Evolutionary conservation across 768 basidiomycete species (phyloP), one percentile per base, ranked within the genome.

Genomic region (Calocybe indica): DNA sequence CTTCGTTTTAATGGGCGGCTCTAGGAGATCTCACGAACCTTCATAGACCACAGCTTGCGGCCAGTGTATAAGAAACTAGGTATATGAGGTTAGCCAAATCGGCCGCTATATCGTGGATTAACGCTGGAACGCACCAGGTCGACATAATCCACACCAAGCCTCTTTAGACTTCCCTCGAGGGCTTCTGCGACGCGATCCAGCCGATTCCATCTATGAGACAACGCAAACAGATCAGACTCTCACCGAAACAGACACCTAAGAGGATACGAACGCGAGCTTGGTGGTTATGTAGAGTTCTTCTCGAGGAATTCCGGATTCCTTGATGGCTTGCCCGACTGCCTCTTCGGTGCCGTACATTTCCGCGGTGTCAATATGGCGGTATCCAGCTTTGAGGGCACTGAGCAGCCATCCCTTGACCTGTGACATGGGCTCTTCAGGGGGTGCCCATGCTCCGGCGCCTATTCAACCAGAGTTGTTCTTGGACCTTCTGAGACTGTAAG

Each of bases 41-140:
- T 65, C 62, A 47, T 62, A 62, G 22, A 54, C 55, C 15, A 67
- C 48, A 28, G 55, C 56, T 58, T 74, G 73, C 30, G 77, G 78
- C 68, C 70, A 79, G 49, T 80, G 78, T 42, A 79, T 56, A 6
- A 80, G 63, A 49, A 73, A 79, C 74, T 78, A 33, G 22, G 14
- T 37, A 31, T 15, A 30, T 14, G n/a, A 6, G 11, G 7, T 12
- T 28, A 6, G 11, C 22, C 14, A n/a, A 38, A 37, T 10, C 22
- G 22, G 22, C 22, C 22, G 4, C 22, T 22, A 22, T 22, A 30
- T 32, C 4, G 22, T 22, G 15, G 13, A 8, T 34, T 10, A 30
- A 33, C 9, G 9, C 31, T 7, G 15, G 12, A 28, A 51, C 61
- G 11, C 40, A 69, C 69, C 37, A 79, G 63, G 59, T 80, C 79